Base-by-base conservation (phyloP, 1,139 yeast species). In the Pichia norvegensis region DNA sequence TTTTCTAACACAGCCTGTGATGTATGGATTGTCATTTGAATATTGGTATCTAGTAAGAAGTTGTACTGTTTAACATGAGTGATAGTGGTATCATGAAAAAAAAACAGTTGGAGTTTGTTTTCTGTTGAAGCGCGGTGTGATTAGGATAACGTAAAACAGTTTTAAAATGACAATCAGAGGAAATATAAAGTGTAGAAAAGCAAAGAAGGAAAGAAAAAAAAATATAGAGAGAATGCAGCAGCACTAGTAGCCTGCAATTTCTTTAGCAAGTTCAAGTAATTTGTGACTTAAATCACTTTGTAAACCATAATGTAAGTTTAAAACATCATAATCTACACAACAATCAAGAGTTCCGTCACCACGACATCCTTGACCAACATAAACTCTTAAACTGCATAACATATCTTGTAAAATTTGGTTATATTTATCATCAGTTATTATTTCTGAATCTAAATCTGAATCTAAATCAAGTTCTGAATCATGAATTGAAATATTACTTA, bases 251-350 rank as follows among this genome's bases (percentile, higher is more conserved):
- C 65, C 65, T 13, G 52, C 57, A 25, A 60, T 44, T 33, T 52
- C 52, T 50, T 54, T 57, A 3, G 59, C 58, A 36, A 61, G 41
- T 36, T 51, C 49, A 7, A 61, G 47, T 29, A 61, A 52, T 37
- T 47, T 51, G 40, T 61, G 58, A 40, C 59, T 55, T 25, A 63
- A 46, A 19, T 58, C 62, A 48, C 61, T 60, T 42, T 55, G 57
- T 33, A 61, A 46, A 23, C 57, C 55, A 42, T 52, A 56, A 41
- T 55, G 59, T 36, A 61, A 46, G 14, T 49, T 50, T 8, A 50
- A 42, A 20, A 59, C 47, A 37, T 56, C 58, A 31, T 50, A 53
- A 27, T 53, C 54, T 1, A 43, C 43, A 20, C 50, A 53, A 13
- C 49, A 51, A 17, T 49, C 50, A 4, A 31, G 20, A 8, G 7